Evolutionary conservation across 176 grass and related monocot species (phyloP).

Genomic region (Oryza punctata): DNA sequence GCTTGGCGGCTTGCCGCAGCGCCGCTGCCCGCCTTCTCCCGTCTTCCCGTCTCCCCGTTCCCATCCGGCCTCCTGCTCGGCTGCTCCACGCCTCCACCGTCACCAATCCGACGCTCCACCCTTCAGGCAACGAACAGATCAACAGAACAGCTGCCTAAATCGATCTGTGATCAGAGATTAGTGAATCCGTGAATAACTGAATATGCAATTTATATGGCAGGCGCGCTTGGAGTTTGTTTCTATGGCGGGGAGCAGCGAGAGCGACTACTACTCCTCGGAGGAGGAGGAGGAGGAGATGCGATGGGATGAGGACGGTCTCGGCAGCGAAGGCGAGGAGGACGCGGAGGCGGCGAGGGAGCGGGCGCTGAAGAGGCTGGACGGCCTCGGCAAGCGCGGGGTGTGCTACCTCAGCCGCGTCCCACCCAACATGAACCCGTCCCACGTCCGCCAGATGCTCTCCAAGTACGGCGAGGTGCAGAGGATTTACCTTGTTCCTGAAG

Average conservation of each 20-base stretch:
- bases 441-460: conserved; percentile 87
- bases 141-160: no score
- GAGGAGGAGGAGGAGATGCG: conserved; percentile 38
- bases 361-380: conserved; percentile 26
- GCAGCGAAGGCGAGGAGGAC: conserved; percentile 28
- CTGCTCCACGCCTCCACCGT: no score
- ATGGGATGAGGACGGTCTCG: not conserved
- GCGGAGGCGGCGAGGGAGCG: conserved; percentile 38
- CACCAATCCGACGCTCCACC: no score
- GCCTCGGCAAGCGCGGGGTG: conserved; percentile 63
- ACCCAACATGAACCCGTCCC: conserved; percentile 88
- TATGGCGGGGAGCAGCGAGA: conserved; percentile 38
- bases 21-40: no score
- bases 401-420: conserved; percentile 93
- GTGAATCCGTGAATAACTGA: no score
- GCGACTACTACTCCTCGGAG: not conserved
- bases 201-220: no score
- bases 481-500: conserved; percentile 86
- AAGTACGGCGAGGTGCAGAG: conserved; percentile 80
- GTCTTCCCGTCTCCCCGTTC: no score
- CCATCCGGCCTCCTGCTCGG: no score
- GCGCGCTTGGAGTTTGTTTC: not conserved
- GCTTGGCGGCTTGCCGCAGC: no score
- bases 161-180: no score
- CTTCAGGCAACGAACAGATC: no score